phyloP scores from a whole-genome alignment of 2,329 filamentous ascomycete species.

The Hypoxylon sp. region DNA sequence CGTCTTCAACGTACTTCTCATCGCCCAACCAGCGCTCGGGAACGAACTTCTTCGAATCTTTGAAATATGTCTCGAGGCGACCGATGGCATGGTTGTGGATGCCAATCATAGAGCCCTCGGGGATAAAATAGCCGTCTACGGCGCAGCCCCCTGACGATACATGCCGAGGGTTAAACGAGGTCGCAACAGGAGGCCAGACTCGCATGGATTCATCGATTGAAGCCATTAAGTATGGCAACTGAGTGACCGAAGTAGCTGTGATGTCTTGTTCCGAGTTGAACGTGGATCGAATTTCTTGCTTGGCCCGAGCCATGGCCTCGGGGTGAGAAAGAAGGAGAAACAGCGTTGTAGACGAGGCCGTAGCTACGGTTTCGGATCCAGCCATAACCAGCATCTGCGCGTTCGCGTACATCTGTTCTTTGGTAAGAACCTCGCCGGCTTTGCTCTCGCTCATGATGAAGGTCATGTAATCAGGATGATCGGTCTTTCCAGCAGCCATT shows the following conservation, averaged over 20 bases:
- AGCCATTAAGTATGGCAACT: conserved; percentile 29
- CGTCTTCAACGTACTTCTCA: conserved; percentile 30
- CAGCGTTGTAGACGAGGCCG: conserved; percentile 24
- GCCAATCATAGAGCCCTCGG: conserved; percentile 28
- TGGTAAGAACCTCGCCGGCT: conserved; percentile 26
- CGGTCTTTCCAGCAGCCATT: conserved; percentile 26
- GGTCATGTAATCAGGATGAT: conserved; percentile 35
- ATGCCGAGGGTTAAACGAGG: conserved; percentile 28
- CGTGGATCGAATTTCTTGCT: conserved; percentile 26
- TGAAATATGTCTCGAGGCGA: conserved; percentile 27
- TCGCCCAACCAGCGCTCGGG: conserved; percentile 38
- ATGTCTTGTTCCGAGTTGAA: conserved; percentile 26
- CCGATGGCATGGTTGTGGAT: conserved; percentile 33
- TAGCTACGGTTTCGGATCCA: conserved; percentile 34
- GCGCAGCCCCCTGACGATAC: conserved; percentile 27
- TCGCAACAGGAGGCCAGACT: conserved; percentile 33
- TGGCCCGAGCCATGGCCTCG: conserved; percentile 13
- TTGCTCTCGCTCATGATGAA: conserved; percentile 26
- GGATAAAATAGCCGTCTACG: conserved; percentile 32
- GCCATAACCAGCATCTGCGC: conserved; percentile 33
- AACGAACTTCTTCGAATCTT: conserved; percentile 32
- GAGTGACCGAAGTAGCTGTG: conserved; percentile 21
- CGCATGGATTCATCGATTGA: conserved; percentile 34
- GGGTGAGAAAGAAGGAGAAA: conserved; percentile 29
- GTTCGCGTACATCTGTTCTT: conserved; percentile 36